Conservation (phyloP, 495 filamentous ascomycete genomes). For the Aspergillus biplanus region DNA sequence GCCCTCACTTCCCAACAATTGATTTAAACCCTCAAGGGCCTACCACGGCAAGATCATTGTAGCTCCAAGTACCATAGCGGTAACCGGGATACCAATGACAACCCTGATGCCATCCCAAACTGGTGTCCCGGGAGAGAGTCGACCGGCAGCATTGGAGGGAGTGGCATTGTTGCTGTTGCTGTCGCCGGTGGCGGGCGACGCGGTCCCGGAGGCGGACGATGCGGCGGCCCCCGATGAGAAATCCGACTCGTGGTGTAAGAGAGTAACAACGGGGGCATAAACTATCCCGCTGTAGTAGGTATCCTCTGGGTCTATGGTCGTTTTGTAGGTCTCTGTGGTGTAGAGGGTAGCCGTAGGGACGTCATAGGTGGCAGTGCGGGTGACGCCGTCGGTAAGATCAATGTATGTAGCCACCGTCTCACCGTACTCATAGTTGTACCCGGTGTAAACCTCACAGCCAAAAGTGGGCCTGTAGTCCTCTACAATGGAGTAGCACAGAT, state of each 20-base stretch:
- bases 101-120: constrained; percentile 4
- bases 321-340: background rate
- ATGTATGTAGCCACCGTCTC: background rate
- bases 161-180: background rate
- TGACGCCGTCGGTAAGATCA: background rate
- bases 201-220: background rate
- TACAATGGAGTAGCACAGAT: constrained; percentile 4
- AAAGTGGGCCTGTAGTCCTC: background rate
- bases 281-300: background rate
- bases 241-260: constrained; percentile 9
- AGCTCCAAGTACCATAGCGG: background rate
- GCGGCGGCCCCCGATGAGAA: background rate
- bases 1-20: no score
- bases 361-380: background rate
- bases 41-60: constrained; percentile 12
- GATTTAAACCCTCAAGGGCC: no score
- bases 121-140: background rate
- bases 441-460: constrained; percentile 4
- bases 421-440: constrained; percentile 9
- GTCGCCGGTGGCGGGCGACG: background rate
- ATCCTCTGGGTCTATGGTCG: background rate
- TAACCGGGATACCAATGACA: constrained; percentile 5
- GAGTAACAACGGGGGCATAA: constrained; percentile 6
- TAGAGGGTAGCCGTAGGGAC: background rate
- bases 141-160: constrained; percentile 1